Percentiles rank a stretch among this genome's conserved stretches.
These are phyloP conservation scores for Penicillium dipodomyicola DNA, from an alignment of 495 filamentous ascomycete genomes.

Conservation along the genomic window DNA sequence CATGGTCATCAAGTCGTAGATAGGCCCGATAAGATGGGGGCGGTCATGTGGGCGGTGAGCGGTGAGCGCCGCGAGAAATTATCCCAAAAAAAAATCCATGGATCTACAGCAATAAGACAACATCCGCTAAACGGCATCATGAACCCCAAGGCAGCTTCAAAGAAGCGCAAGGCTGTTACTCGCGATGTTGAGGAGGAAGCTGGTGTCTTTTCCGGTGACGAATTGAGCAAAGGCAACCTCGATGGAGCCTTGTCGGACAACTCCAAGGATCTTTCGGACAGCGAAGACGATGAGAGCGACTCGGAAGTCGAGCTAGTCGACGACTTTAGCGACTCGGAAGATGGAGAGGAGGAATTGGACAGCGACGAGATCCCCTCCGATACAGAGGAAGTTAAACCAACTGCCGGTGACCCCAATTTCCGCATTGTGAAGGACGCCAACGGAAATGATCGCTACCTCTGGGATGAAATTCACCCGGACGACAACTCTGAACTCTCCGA, in stretches of 20 bases:
- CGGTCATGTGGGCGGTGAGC: conserved; percentile 50
- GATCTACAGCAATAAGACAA: conserved; percentile 15
- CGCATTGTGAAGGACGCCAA: conserved; percentile 63
- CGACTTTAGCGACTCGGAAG: conserved; percentile 43
- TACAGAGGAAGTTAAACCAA: conserved; percentile 27
- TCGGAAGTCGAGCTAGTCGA: conserved; percentile 47
- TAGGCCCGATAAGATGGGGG: conserved; percentile 29
- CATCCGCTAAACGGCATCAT: conserved; percentile 26
- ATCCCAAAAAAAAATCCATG: conserved; percentile 35
- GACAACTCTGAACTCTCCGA: conserved; percentile 96
- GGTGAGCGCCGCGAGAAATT: conserved; percentile 23
- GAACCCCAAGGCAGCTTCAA: conserved; percentile 41
- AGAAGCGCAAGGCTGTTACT: conserved; percentile 60
- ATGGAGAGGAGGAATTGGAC: conserved; percentile 45
- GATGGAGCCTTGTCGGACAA: conserved; percentile 65
- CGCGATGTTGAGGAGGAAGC: conserved; percentile 52
- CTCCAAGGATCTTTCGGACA: conserved; percentile 47
- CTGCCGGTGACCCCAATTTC: conserved; percentile 37
- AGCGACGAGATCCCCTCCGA: conserved; percentile 55
- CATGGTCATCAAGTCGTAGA: conserved; percentile 19
- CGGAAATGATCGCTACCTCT: conserved; percentile 72
- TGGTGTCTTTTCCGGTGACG: conserved; percentile 59
- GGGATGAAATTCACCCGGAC: conserved; percentile 86
- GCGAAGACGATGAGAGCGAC: conserved; percentile 44
- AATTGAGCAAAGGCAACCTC: conserved; percentile 60